A percentile compares a stretch with the other conserved stretches of the same genome.
phyloP scores from a whole-genome alignment of 108 stramenopile species.

The Pseudonitzschia multiseries region DNA sequence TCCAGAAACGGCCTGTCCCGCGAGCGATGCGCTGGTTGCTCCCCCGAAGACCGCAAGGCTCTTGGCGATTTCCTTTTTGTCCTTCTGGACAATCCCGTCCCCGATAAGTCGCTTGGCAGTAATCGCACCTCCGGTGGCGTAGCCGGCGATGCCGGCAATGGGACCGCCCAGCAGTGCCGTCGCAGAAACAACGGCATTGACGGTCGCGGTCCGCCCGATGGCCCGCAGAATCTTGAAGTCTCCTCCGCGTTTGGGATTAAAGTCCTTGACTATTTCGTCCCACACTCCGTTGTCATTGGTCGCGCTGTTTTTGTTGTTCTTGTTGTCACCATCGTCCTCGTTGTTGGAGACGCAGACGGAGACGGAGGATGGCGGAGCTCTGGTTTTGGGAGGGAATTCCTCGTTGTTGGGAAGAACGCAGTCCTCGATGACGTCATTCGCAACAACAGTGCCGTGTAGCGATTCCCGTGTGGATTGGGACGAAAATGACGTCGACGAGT shows the following conservation, averaged over 20 bases:
- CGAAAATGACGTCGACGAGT: too few species aligned
- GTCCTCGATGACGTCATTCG: too few species aligned
- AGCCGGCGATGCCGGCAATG: constrained; percentile 21
- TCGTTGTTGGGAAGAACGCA: too few species aligned
- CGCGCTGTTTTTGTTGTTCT: neutral
- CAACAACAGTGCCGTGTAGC: too few species aligned
- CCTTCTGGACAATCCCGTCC: constrained; percentile 17
- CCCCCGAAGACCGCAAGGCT: constrained; percentile 33
- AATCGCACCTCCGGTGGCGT: constrained; percentile 33
- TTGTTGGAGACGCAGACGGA: too few species aligned
- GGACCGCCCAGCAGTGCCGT: constrained; percentile 15
- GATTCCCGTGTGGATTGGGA: too few species aligned
- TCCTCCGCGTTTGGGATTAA: constrained; percentile 16
- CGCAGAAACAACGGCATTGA: constrained; percentile 30
- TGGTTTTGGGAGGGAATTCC: too few species aligned
- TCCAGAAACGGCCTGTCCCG: constrained; percentile 32
- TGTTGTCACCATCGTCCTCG: too few species aligned
- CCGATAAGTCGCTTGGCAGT: constrained; percentile 32
- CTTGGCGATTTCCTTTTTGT: constrained; percentile 35
- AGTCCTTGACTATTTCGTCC: constrained; percentile 16
- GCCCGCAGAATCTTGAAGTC: constrained; percentile 39
- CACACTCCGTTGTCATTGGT: neutral
- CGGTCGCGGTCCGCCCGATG: constrained; percentile 32
- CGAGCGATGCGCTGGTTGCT: constrained; percentile 33
- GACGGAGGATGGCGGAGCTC: too few species aligned